phyloP scores from a whole-genome alignment of 2,329 filamentous ascomycete genomes.

The Penicillium frequentans region DNA sequence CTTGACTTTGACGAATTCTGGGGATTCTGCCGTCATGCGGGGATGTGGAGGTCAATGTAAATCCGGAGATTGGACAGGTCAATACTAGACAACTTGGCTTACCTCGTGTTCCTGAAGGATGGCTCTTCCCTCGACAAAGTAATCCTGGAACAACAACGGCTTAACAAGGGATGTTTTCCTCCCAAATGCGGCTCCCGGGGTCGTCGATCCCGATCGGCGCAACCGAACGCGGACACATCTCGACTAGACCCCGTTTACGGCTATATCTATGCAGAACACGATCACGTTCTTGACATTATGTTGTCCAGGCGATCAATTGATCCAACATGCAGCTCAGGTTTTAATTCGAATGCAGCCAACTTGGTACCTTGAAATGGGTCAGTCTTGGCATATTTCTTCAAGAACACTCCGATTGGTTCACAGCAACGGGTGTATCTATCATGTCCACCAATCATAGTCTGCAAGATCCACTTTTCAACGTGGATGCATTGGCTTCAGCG shows the following conservation, averaged over 20 bases:
- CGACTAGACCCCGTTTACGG: neutral
- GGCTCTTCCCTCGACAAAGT: no score
- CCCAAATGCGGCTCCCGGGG: conserved; percentile 12
- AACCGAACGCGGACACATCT: neutral
- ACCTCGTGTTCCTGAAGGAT: no score
- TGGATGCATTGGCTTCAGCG: conserved; percentile 6
- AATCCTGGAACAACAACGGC: no score
- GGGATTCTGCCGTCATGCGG: neutral
- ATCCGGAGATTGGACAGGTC: conserved; percentile 7
- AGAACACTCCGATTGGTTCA: neutral
- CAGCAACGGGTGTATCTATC: neutral
- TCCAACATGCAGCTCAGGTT: neutral
- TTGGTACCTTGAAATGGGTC: neutral
- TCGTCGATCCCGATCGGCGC: conserved; percentile 10
- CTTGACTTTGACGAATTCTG: neutral
- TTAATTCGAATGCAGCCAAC: conserved; percentile 1
- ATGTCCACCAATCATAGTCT: neutral
- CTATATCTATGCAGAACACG: neutral
- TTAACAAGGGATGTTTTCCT: conserved; percentile 5
- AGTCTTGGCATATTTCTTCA: neutral
- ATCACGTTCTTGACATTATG: neutral
- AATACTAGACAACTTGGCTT: no score
- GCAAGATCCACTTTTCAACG: neutral
- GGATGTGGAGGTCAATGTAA: conserved; percentile 13
- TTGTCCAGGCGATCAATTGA: neutral